Evolutionary conservation across 805 yeast species (phyloP), one percentile per base, ranked within the genome.

Genomic region (Kazachstania taianensis): DNA sequence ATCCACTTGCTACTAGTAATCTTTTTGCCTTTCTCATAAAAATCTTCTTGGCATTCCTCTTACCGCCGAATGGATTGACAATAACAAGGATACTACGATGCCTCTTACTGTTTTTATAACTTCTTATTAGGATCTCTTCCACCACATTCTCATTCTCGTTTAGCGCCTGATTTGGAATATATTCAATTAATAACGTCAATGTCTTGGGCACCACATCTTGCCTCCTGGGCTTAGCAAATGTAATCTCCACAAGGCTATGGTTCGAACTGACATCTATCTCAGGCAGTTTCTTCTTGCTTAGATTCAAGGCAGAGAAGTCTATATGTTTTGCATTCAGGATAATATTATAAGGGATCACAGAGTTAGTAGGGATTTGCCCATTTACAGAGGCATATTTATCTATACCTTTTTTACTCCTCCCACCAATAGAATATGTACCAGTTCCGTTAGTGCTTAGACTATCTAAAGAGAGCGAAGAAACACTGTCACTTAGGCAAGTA

Each of bases 21-120:
- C 96, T 95, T 45, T 70, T 67, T 5, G 82, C 77, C 32, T 72
- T 60, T 6, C 62, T 48, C 37, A 68, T 47, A 51, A 74, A 87
- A n/a, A 74, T 57, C 13, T 63, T 55, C 9, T 64, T 52, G 1
- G 96, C 96, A 33, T 70, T 66, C 1, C 96, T 94, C 43, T 76
- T 77, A 12, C 98, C 98, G 33, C 96, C 87, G 47, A 77, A 76
- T 7, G 96, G 96, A 52, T 92, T 92, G n/a, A 89, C 67, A 2
- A 89, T 54, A 0, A 85, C 79, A 32, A 84, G 56, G 2, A 80
- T 62, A n/a, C 71, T 60, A 46, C 69, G 65, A 15, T 52, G 51
- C 3, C 68, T 63, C 24, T 57, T 59, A 8, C 69, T 57, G 20
- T 55, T 51, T 5, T 53, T 50, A 46, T 69, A 73, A 24, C 72